A percentile compares a stretch with the other conserved stretches of the same genome.
phyloP scores from a whole-genome alignment of 805 yeast genomes.

The Candida morakotiae region DNA sequence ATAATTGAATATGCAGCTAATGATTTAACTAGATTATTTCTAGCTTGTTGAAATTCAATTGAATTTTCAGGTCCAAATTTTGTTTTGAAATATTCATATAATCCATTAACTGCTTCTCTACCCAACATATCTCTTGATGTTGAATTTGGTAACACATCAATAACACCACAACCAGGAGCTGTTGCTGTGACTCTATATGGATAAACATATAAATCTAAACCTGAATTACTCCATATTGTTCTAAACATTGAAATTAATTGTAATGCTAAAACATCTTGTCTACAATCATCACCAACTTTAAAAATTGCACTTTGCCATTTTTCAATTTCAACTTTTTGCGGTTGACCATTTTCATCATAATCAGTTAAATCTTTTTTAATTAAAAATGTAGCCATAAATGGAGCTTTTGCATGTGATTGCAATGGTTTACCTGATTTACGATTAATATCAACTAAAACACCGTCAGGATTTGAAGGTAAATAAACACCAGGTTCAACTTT shows the following conservation, averaged over 20 bases:
- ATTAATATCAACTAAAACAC: constrained; percentile 86
- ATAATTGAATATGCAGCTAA: constrained; percentile 92
- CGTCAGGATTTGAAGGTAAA: constrained; percentile 95
- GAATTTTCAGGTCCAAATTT: constrained; percentile 95
- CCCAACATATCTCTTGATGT: constrained; percentile 98
- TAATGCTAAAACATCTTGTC: constrained; percentile 93
- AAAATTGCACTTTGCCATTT: constrained; percentile 94
- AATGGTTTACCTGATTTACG: constrained; percentile 89
- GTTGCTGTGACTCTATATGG: constrained; percentile 97
- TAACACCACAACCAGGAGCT: constrained; percentile 98
- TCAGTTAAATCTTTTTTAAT: constrained; percentile 57
- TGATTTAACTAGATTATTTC: constrained; percentile 89
- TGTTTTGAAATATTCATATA: constrained; percentile 85
- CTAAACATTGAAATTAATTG: constrained; percentile 90
- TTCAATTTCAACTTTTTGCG: constrained; percentile 43
- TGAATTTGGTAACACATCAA: constrained; percentile 94
- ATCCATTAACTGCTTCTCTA: constrained; percentile 96
- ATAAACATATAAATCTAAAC: constrained; percentile 85
- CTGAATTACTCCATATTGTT: constrained; percentile 83
- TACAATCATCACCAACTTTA: constrained; percentile 98
- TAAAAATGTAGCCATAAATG: constrained; percentile 93
- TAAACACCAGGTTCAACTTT: constrained; percentile 59
- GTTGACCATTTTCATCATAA: constrained; percentile 35
- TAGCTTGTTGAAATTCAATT: constrained; percentile 83
- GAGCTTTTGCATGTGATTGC: constrained; percentile 98